Percentiles rank a stretch among this genome's conserved stretches.
These are phyloP conservation scores for Pulveroboletus sp. DNA, from an alignment of 768 basidiomycete genomes.

Conservation along the genomic window DNA sequence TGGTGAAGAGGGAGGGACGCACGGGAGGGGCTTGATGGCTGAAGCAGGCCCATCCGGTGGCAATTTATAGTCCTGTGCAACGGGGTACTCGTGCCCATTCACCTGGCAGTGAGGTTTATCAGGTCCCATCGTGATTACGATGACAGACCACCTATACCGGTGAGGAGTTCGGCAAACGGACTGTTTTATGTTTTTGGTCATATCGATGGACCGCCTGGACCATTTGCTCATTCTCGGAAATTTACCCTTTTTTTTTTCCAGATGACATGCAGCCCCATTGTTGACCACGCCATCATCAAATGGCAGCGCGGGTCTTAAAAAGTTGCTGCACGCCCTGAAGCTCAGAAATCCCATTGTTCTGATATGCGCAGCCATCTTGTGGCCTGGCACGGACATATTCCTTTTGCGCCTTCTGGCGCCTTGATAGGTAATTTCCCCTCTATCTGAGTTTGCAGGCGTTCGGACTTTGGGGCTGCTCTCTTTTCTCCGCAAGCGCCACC, in stretches of 20 bases:
- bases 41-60: constrained; percentile 12
- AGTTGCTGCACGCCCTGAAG: constrained; percentile 6
- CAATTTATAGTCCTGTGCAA: constrained; percentile 26
- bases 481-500: constrained; percentile 25
- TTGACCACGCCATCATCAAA: constrained; percentile 7
- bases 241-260: constrained; percentile 17
- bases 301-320: constrained; percentile 6
- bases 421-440: constrained; percentile 16
- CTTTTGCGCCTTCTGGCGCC: constrained; percentile 6
- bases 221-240: constrained; percentile 24
- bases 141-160: constrained; percentile 20
- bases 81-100: constrained; percentile 14
- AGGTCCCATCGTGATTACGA: constrained; percentile 25
- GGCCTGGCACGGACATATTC: constrained; percentile 4
- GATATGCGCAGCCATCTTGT: constrained; percentile 7
- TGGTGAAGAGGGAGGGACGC: no score
- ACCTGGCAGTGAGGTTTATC: constrained; percentile 22
- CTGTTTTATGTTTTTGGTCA: constrained; percentile 23
- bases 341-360: constrained; percentile 9
- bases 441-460: constrained; percentile 31
- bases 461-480: constrained; percentile 30
- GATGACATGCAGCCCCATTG: constrained; percentile 20
- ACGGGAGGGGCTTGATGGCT: constrained; percentile 10
- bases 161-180: constrained; percentile 24
- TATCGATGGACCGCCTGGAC: constrained; percentile 26